Evolutionary conservation across 73 alveolate genomes (phyloP).

Genomic region (Tetrahymena elliotti): DNA sequence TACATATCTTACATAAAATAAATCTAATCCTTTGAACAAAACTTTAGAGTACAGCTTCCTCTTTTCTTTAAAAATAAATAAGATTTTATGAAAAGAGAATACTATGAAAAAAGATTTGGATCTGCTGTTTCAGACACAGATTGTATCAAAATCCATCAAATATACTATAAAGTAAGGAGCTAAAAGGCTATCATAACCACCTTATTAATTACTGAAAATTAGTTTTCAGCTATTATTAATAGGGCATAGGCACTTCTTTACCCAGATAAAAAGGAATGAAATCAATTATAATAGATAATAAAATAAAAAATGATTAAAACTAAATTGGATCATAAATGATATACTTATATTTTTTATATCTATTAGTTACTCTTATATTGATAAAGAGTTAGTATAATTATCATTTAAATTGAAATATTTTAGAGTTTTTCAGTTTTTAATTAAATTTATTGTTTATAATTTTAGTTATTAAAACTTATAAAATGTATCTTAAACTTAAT

Average conservation of each 20-base stretch:
- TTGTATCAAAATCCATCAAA: background rate
- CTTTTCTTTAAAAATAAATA: background rate
- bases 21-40: background rate
- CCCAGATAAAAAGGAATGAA: background rate
- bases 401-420: too few relatives aligned
- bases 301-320: too few relatives aligned
- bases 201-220: background rate
- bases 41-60: background rate
- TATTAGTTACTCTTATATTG: too few relatives aligned
- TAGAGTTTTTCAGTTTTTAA: too few relatives aligned
- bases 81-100: background rate
- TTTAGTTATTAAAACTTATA: too few relatives aligned
- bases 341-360: too few relatives aligned
- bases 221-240: background rate
- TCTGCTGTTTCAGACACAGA: background rate
- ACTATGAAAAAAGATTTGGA: background rate
- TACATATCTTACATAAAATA: background rate
- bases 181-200: background rate
- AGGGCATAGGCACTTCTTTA: background rate
- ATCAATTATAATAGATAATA: background rate
- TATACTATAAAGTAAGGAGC: background rate
- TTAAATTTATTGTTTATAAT: too few relatives aligned
- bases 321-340: too few relatives aligned
- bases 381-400: too few relatives aligned
- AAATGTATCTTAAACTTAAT: too few relatives aligned